phyloP scores from a whole-genome alignment of 2,329 filamentous ascomycete genomes.

The Orbilia quercus region DNA sequence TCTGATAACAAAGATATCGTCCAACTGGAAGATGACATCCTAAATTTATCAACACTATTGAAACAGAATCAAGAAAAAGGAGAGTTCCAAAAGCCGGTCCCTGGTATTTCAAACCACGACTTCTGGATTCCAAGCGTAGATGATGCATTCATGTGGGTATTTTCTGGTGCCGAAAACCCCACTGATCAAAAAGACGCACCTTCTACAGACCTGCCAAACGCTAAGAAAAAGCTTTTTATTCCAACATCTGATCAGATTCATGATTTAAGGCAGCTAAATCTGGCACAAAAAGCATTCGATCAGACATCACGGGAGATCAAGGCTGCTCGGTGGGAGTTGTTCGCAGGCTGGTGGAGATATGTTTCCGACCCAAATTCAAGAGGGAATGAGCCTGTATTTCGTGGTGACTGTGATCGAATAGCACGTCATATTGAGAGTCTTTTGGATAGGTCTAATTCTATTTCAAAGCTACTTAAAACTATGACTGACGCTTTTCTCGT shows the following conservation, averaged over 20 bases:
- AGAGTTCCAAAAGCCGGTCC: conserved; percentile 61
- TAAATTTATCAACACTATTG: conserved; percentile 60
- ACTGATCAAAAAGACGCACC: too few relatives aligned
- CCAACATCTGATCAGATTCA: conserved; percentile 43
- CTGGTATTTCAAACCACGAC: too few relatives aligned
- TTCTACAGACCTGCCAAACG: conserved; percentile 57
- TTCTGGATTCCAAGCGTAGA: too few relatives aligned
- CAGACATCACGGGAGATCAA: neutral
- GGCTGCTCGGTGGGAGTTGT: neutral
- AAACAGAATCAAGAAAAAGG: conserved; percentile 62
- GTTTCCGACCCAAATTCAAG: conserved; percentile 56
- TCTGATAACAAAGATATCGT: conserved; percentile 14
- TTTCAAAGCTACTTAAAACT: too few relatives aligned
- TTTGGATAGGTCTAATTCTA: too few relatives aligned
- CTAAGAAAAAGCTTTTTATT: too few relatives aligned
- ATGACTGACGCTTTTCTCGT: too few relatives aligned
- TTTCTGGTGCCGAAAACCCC: conserved; percentile 54
- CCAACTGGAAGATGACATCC: conserved; percentile 61
- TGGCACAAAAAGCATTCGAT: conserved; percentile 45
- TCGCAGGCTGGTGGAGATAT: too few relatives aligned
- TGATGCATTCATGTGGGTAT: conserved; percentile 61
- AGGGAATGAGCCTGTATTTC: too few relatives aligned
- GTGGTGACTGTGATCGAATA: too few relatives aligned
- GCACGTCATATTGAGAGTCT: too few relatives aligned
- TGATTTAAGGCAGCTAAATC: conserved; percentile 32